These are phyloP conservation scores for Amaranthus palmeri DNA, from an alignment of 148 eudicot species.

Conservation along the genomic window DNA sequence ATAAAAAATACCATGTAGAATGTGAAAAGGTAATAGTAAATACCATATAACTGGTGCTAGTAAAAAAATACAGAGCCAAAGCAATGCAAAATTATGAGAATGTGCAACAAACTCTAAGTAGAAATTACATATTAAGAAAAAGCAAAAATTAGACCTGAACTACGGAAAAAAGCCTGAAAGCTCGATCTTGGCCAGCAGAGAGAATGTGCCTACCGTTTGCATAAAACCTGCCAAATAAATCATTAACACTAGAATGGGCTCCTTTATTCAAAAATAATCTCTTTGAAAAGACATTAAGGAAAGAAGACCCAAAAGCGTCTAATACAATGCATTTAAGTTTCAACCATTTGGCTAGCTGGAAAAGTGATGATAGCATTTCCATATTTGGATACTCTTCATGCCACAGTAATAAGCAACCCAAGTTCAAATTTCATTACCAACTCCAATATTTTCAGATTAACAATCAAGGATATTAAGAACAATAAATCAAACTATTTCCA, in stretches of 20 bases:
- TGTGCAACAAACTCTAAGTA: neutral
- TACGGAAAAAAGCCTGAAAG: slow-evolving; percentile 95
- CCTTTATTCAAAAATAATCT: too few relatives aligned
- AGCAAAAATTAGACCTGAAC: slow-evolving; percentile 49
- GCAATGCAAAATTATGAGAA: neutral
- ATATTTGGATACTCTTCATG: too few relatives aligned
- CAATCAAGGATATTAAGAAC: too few relatives aligned
- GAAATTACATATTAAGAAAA: neutral
- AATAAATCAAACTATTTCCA: too few relatives aligned
- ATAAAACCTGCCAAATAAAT: slow-evolving; percentile 58
- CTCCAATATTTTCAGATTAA: too few relatives aligned
- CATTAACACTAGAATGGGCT: neutral
- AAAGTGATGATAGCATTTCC: too few relatives aligned
- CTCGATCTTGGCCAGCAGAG: slow-evolving; percentile 99
- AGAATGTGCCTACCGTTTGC: slow-evolving; percentile 93
- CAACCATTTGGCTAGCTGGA: too few relatives aligned
- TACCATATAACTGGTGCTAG: neutral
- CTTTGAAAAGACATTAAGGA: too few relatives aligned
- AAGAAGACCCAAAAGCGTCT: too few relatives aligned
- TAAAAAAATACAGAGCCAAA: neutral
- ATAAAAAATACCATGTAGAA: neutral
- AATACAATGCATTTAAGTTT: too few relatives aligned
- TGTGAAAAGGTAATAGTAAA: neutral
- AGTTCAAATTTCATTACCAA: too few relatives aligned
- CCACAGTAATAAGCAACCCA: too few relatives aligned